Evolutionary conservation across 805 yeast genomes (phyloP).

Genomic region (Scheffersomyces stipitis): DNA sequence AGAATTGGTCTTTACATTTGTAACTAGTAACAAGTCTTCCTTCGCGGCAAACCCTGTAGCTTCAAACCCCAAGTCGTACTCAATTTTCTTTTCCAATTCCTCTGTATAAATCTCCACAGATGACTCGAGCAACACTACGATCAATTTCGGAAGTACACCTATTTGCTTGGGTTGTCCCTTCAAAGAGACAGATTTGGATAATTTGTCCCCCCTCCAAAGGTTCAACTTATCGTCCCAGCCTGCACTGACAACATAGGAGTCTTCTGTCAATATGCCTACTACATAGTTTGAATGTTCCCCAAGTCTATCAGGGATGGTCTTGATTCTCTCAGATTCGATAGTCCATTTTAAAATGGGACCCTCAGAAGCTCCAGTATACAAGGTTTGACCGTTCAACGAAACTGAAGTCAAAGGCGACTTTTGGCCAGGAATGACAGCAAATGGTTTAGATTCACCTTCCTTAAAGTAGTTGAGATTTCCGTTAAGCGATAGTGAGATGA

Average conservation of each 20-base stretch:
- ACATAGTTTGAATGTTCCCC: conserved; percentile 65
- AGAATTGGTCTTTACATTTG: conserved; percentile 29
- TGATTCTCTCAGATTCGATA: conserved; percentile 12
- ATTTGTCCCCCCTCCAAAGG: conserved; percentile 25
- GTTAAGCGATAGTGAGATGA: conserved; percentile 65
- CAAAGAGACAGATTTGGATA: conserved; percentile 12
- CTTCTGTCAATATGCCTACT: conserved; percentile 43
- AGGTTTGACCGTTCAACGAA: conserved; percentile 20
- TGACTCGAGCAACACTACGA: conserved; percentile 32
- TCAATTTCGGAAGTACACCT: conserved; percentile 23
- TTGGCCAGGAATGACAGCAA: conserved; percentile 63
- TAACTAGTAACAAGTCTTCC: conserved; percentile 21
- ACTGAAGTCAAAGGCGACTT: conserved; percentile 77
- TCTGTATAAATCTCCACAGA: conserved; percentile 23
- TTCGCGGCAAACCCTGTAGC: conserved; percentile 9
- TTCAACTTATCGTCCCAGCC: conserved; percentile 90
- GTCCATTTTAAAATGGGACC: conserved; percentile 72
- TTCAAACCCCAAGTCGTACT: conserved; percentile 17
- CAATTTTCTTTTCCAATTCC: conserved; percentile 11
- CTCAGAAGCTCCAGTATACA: conserved; percentile 77
- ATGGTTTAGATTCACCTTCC: conserved; percentile 34
- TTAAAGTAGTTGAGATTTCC: conserved; percentile 70
- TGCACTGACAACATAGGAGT: conserved; percentile 44
- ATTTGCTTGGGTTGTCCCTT: conserved; percentile 38
- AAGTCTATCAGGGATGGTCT: conserved; percentile 33